phyloP scores from a whole-genome alignment of 2,329 filamentous ascomycete species.

The Talaromyces islandicus region DNA sequence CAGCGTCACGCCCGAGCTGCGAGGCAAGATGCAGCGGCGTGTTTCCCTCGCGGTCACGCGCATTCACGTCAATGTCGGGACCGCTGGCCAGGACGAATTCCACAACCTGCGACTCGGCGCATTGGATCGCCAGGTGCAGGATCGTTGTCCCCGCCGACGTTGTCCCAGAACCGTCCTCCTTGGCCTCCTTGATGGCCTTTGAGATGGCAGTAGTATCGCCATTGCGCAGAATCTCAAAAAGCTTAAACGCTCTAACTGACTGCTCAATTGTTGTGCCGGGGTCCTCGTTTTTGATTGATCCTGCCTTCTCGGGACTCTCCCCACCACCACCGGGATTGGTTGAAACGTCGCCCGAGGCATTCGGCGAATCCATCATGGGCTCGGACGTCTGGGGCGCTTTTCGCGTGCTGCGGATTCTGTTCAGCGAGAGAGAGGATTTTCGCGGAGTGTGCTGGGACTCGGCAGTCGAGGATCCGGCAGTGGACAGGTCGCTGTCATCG shows the following conservation, averaged over 20 bases:
- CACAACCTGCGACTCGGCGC: conserved; percentile 84
- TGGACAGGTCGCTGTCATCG: conserved; percentile 20
- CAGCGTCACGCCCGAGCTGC: conserved; percentile 67
- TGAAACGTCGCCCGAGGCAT: conserved; percentile 21
- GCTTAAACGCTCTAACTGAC: conserved; percentile 86
- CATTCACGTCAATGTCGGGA: conserved; percentile 74
- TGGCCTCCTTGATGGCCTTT: conserved; percentile 63
- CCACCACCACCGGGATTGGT: conserved; percentile 20
- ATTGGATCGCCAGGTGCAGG: conserved; percentile 89
- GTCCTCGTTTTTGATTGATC: neutral
- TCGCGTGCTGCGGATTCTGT: conserved; percentile 24
- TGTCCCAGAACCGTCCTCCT: conserved; percentile 43
- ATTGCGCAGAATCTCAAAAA: conserved; percentile 85
- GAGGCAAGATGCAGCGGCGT: conserved; percentile 87
- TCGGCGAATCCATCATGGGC: conserved; percentile 13
- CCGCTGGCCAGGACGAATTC: conserved; percentile 84
- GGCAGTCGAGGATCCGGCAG: conserved; percentile 19
- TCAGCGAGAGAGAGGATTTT: conserved; percentile 20
- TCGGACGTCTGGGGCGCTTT: conserved; percentile 20
- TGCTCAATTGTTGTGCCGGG: conserved; percentile 65
- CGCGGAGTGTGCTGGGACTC: conserved; percentile 20
- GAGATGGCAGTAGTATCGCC: conserved; percentile 89
- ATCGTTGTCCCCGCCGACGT: conserved; percentile 62
- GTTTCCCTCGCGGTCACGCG: conserved; percentile 87
- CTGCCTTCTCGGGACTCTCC: conserved; percentile 13